phyloP scores from a whole-genome alignment of 805 yeast species.

The Scheffersomyces ergatensis region DNA sequence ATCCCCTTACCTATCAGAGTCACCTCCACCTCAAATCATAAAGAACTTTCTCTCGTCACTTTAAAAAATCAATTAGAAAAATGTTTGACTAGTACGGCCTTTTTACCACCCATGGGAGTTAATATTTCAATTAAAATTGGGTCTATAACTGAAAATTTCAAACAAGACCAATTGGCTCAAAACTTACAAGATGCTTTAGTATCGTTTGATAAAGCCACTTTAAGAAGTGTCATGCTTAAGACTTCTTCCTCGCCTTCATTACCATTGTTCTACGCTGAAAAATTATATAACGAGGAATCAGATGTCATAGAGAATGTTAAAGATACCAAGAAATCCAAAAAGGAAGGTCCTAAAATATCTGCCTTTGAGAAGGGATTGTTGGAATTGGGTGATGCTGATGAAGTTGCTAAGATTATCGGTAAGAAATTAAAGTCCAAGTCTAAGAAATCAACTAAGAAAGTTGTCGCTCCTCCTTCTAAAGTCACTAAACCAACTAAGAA shows the following conservation, averaged over 20 bases:
- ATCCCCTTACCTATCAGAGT: constrained; percentile 48
- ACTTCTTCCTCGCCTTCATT: constrained; percentile 73
- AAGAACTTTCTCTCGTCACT: constrained; percentile 47
- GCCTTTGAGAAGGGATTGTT: constrained; percentile 74
- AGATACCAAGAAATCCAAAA: constrained; percentile 13
- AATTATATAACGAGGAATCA: constrained; percentile 42
- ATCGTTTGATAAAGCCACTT: constrained; percentile 41
- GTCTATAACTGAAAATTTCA: constrained; percentile 32
- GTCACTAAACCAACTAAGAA: constrained; percentile 14
- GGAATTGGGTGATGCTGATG: constrained; percentile 77
- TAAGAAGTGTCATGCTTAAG: constrained; percentile 64
- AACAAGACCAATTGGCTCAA: constrained; percentile 50
- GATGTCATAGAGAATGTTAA: constrained; percentile 38
- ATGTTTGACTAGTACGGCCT: constrained; percentile 56
- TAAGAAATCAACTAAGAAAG: constrained; percentile 5
- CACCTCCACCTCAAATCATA: constrained; percentile 21
- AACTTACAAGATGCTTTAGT: constrained; percentile 58
- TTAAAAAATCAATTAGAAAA: constrained; percentile 59
- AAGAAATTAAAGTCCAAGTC: constrained; percentile 41
- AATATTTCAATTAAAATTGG: constrained; percentile 70
- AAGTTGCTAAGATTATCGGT: constrained; percentile 61
- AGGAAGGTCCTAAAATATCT: constrained; percentile 44
- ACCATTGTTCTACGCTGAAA: constrained; percentile 74
- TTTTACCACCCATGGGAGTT: constrained; percentile 71
- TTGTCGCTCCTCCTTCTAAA: constrained; percentile 8